phyloP scores from a whole-genome alignment of 2,329 filamentous ascomycete genomes.

The Samsoniella hepiali region DNA sequence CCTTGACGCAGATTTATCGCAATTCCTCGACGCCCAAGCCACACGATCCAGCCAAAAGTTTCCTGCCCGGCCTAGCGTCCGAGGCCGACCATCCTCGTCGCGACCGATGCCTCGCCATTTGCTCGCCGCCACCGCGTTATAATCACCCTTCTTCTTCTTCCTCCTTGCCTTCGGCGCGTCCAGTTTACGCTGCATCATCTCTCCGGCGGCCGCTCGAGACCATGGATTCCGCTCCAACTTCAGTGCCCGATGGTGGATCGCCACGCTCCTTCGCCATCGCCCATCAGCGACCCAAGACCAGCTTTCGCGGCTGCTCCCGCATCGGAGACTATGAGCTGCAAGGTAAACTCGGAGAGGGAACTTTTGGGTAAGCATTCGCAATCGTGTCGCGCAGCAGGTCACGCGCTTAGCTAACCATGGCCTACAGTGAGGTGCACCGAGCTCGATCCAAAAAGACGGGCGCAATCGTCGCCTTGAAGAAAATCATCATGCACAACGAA shows the following conservation, averaged over 20 bases:
- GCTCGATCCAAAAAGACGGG: conserved; percentile 74
- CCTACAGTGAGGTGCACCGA: conserved; percentile 77
- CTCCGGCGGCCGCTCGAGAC: conserved; percentile 8
- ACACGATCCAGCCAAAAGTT: not conserved
- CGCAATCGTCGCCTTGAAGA: conserved; percentile 83
- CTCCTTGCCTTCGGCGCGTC: not conserved
- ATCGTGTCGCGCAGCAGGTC: conserved; percentile 14
- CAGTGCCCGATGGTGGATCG: conserved; percentile 42
- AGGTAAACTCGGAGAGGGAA: conserved; percentile 88
- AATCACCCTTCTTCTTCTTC: not conserved
- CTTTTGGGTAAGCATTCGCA: conserved; percentile 67
- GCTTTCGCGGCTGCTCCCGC: conserved; percentile 80
- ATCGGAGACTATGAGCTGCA: conserved; percentile 77
- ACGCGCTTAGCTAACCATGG: conserved; percentile 13
- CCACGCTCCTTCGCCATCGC: conserved; percentile 56
- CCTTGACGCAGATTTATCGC: not conserved
- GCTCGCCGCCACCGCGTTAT: not conserved
- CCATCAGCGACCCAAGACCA: conserved; percentile 52
- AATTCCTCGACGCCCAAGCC: not conserved
- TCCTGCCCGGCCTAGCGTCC: not conserved
- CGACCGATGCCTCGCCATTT: conserved; percentile 7
- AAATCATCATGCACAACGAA: conserved; percentile 99
- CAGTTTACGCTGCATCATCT: not conserved
- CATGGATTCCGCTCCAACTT: conserved; percentile 33
- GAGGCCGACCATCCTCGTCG: conserved; percentile 1